Base-by-base conservation (phyloP, 257 asterid genomes). In the Vinca minor region DNA sequence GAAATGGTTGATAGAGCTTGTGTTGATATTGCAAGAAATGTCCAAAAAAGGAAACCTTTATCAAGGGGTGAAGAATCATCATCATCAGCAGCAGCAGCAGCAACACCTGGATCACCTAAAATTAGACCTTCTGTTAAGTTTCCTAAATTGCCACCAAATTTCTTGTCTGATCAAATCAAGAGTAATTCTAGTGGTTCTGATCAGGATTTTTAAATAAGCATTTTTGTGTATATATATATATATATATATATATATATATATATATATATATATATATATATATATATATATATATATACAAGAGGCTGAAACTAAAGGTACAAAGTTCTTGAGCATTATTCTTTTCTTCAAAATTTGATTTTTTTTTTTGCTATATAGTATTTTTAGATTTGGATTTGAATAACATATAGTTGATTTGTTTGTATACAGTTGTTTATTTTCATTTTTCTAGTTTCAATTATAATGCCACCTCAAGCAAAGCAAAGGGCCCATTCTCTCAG, bases 1-100 rank as follows among this genome's bases (percentile, higher is more conserved):
- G 80, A 74, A 57, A 84, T 93, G 97, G 97, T 89, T 55, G 99
- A 93, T 79, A 76, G 79, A 63, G 95, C 80, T 42, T 90, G 99
- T 69, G 62, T 87, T 48, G 97, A 87, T 5, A 88, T 89, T 46
- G 78, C 96, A 10, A 80, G 85, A 71, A 79, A 84, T 63, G 62
- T 77, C 69, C 97, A 89, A 83, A 89, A 69, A 71, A 81, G 82
- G 62, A 85, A 74, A 71, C 74, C 86, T 4, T 62, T 46, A 46
- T 46, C 88, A 9, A 68, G 78, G 5, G 58, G 59, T 5, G 73
- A 58, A 28, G 86, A 71, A 38, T 69, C 96, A 11, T 68, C 89
- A 0, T 74, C 91, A 18, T 75, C 79, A 34, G 7, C 7, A 7
- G 38, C n/a, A n/a, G n/a, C n/a, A n/a, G n/a, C n/a, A n/a, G n/a